phyloP scores from a whole-genome alignment of 2,329 filamentous ascomycete genomes.

The Periconia sp. region DNA sequence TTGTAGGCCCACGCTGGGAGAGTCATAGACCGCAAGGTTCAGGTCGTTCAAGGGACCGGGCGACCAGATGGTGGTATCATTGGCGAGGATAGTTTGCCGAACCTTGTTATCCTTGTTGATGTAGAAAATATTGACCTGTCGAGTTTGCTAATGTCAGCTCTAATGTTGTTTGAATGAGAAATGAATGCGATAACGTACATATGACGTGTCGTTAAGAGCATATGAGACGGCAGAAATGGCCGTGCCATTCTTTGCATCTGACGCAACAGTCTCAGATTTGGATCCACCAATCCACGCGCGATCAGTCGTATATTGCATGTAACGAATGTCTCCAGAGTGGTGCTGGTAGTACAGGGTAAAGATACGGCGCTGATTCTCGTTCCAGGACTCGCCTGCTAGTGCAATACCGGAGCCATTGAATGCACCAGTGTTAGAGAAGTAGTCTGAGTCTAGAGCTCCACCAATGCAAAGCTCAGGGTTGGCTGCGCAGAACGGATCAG shows the following conservation, averaged over 20 bases:
- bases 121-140: conserved; percentile 50
- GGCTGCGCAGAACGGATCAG: conserved; percentile 30
- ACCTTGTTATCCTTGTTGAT: conserved; percentile 48
- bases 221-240: conserved; percentile 53
- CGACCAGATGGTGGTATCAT: conserved; percentile 42
- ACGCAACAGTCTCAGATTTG: conserved; percentile 46
- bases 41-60: conserved; percentile 65
- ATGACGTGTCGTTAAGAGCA: conserved; percentile 43
- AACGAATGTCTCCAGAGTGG: conserved; percentile 50
- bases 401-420: conserved; percentile 57
- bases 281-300: conserved; percentile 49
- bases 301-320: conserved; percentile 43
- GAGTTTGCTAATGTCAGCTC: background rate
- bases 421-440: conserved; percentile 49
- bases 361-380: conserved; percentile 41
- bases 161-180: background rate
- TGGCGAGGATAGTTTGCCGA: conserved; percentile 46
- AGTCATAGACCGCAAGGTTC: conserved; percentile 85
- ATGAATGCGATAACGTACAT: conserved; percentile 30
- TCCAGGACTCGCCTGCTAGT: conserved; percentile 52
- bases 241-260: conserved; percentile 52
- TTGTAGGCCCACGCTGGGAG: conserved; percentile 86
- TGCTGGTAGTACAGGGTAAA: conserved; percentile 56
- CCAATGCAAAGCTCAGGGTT: conserved; percentile 45
- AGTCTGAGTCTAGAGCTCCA: conserved; percentile 46